Evolutionary conservation across 2,329 filamentous ascomycete genomes (phyloP), one percentile per base, ranked within the genome.

Genomic region (Cladobotryum protrusum): DNA sequence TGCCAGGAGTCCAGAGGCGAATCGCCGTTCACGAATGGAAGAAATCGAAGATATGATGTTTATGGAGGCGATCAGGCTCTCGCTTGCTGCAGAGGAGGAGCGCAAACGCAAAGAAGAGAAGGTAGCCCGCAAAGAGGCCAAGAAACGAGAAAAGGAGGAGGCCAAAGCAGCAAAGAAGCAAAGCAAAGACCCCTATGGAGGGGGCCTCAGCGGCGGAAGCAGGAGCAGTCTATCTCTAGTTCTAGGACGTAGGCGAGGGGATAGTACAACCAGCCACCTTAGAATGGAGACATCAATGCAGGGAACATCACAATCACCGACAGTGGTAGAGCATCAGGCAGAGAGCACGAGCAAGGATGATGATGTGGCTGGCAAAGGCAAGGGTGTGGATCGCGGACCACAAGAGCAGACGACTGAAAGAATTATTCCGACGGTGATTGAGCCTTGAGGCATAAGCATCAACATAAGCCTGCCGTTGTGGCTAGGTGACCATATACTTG

Each of bases 31-130:
- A 49, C 78, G 89, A 29, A 82, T 95, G 63, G 89, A 95, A 18
- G 91, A 97, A 58, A 77, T 97, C 0, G 93, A 99, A 65, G 92
- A 96, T 44, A 87, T 99, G 74, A 99, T 99, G 93, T 90, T 97
- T 75, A 89, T 93, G 77, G 93, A 99, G 66, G 93, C 93, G 0
- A 95, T 99, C 43, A 79, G 93, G 36, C 68, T 96, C 29, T 96
- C 90, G 43, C 74, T 99, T n/a, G 90, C 87, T 0, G 85, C 89
- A 1, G 93, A 99, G 65, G 92, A 97, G 61, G 92, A 97, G 39
- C 81, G 92, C n/a, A 87, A 89, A 58, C 85, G 81, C 43, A 93
- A 89, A 63, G 86, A 92, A 52, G 69, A 69, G 37, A 72, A 72
- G 56, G 62, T 61, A 5, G 41, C 65, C 13, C 61, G 66, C 7